phyloP scores from a whole-genome alignment of 139 green algal species.

The Diplosphaera chodatii region DNA sequence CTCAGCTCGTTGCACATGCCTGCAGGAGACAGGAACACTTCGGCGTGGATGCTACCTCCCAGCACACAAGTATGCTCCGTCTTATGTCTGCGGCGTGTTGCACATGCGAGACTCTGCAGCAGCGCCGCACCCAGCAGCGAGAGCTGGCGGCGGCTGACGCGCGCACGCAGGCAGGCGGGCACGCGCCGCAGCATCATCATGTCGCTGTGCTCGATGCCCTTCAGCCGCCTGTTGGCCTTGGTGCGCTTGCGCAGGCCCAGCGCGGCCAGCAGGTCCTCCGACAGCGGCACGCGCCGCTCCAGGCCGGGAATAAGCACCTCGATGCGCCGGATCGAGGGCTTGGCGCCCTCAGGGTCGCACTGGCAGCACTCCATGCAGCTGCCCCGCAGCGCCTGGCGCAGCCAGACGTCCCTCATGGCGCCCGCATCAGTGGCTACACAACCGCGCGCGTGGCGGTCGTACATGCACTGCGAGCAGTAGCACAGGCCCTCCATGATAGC shows the following conservation, averaged over 20 bases:
- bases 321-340: not conserved
- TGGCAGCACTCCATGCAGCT: not conserved
- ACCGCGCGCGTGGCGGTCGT: too few species aligned
- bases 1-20: not conserved
- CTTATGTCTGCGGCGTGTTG: too few species aligned
- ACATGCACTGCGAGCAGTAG: not conserved
- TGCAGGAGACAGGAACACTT: not conserved
- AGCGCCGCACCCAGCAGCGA: not conserved
- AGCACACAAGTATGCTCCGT: too few species aligned
- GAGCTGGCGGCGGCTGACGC: not conserved
- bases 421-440: not conserved
- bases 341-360: not conserved
- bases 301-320: not conserved
- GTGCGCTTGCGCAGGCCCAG: not conserved
- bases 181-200: not conserved
- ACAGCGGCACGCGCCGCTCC: not conserved
- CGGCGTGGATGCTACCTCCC: too few species aligned
- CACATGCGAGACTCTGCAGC: too few species aligned
- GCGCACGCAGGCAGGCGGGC: not conserved
- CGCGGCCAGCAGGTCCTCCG: not conserved
- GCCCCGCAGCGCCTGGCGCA: not conserved
- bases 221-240: not conserved
- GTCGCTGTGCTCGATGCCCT: not conserved
- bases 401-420: not conserved
- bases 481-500: not conserved